Evolutionary conservation across 1,284 basidiomycete species (phyloP), one percentile per base, ranked within the genome.

Genomic region (Vanrija humicola): DNA sequence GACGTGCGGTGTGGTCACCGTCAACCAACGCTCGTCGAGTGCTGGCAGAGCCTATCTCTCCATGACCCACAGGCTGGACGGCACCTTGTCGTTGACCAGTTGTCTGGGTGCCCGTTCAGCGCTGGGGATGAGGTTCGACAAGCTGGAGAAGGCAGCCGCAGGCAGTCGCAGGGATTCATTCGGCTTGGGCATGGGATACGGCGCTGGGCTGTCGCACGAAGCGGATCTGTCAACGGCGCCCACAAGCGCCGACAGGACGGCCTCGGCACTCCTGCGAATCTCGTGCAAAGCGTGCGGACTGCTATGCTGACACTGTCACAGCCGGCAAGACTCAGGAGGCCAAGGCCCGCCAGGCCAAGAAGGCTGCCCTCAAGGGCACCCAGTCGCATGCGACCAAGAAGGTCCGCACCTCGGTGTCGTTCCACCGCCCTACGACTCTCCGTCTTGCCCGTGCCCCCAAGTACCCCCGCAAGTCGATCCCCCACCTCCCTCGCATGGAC

Each of bases 361-460:
- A 98, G 84, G 92, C 94, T 28, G 93, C 88, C 59, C 84, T 97
- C 62, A 91, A 92, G 79, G 95, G 94, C 80, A 80, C 79, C 61
- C 83, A 88, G 73, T 84, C 85, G 51, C 86, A 88, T 76, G 82
- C 85, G 53, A 75, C 84, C 68, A 87, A 90, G 79, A 97, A 97
- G 82, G 82, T 86, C 50, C 87, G 91, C 67, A 87, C 82, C 73
- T 87, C 87, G 54, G 90, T 93, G 61, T 86, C 90, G 48, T 98
- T 98, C 88, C 90, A 92, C 82, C 90, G 92, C 68, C 95, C 95
- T 65, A 95, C 92, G 83, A 98, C 95, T 52, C 84, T 98, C 62
- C 85, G 84, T 66, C 86, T 97, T 53, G 74, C 86, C 59, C 89
- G 94, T 64, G 82, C 75, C 43, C 95, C 95, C 71, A 87, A 86